Percentiles rank a stretch among this genome's conserved stretches.
Conservation (phyloP, 305 asterid genomes). For the Nicotiana rustica region DNA sequence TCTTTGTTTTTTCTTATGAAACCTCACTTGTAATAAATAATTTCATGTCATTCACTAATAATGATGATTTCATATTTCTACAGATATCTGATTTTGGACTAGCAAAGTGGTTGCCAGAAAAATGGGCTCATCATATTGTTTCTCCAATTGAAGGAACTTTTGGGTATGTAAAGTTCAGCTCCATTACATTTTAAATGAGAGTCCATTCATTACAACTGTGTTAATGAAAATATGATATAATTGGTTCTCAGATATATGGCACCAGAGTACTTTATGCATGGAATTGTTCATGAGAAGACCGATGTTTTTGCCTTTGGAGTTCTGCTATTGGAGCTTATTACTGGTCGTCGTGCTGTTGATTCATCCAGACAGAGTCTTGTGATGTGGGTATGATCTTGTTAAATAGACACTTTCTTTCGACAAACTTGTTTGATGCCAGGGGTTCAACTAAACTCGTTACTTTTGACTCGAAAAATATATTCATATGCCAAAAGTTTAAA, state of each 20-base stretch:
- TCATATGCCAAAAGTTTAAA: background rate
- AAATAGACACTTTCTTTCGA: background rate
- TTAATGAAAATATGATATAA: conserved; percentile 1
- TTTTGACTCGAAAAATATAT: background rate
- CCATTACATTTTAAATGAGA: background rate
- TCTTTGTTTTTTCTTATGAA: background rate
- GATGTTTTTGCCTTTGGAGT: conserved; percentile 98
- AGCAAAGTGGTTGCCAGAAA: conserved; percentile 98
- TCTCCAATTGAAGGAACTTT: conserved; percentile 99
- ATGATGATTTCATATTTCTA: conserved; percentile 34
- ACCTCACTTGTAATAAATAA: background rate
- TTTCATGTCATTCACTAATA: background rate
- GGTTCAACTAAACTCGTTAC: background rate
- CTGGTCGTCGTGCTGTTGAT: conserved; percentile 96
- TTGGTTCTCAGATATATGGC: conserved; percentile 82
- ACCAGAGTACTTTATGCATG: conserved; percentile 98
- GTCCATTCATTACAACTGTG: background rate
- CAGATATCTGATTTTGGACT: conserved; percentile 99
- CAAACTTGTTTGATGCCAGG: background rate
- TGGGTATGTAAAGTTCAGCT: conserved; percentile 58
- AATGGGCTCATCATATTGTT: conserved; percentile 84
- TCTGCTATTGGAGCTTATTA: conserved; percentile 83
- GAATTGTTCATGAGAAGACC: conserved; percentile 86
- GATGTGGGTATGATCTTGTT: conserved; percentile 75
- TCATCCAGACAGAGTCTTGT: conserved; percentile 87